A percentile compares a stretch with the other conserved stretches of the same genome.
Conservation (phyloP, 2,329 filamentous ascomycete species). For the Fusarium begoniae region DNA sequence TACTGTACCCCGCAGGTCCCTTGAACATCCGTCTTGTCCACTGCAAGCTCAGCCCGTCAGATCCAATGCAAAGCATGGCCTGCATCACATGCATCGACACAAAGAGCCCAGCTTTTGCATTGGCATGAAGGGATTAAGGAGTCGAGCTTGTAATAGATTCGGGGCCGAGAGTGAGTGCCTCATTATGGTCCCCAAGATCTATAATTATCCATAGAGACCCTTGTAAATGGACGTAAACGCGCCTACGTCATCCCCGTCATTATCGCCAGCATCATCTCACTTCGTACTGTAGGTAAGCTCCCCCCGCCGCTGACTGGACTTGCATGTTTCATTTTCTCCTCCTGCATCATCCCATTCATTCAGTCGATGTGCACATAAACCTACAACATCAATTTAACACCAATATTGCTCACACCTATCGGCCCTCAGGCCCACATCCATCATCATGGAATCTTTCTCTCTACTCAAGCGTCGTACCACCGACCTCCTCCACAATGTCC, state of each 20-base stretch:
- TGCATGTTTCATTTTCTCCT: conserved; percentile 6
- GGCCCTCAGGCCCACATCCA: conserved; percentile 21
- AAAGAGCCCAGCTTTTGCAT: not conserved
- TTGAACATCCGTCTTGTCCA: not conserved
- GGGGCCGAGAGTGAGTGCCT: not conserved
- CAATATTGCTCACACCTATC: not conserved
- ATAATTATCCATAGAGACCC: conserved; percentile 5
- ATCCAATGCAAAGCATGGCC: not conserved
- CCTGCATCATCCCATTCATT: conserved; percentile 23
- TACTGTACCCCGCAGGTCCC: conserved; percentile 28
- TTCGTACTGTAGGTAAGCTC: conserved; percentile 27
- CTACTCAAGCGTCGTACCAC: conserved; percentile 65
- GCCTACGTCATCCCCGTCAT: conserved; percentile 34
- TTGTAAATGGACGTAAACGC: conserved; percentile 18
- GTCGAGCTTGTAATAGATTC: not conserved
- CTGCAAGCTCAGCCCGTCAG: not conserved
- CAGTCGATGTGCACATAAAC: not conserved
- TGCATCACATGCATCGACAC: conserved; percentile 17
- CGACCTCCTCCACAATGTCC: conserved; percentile 61
- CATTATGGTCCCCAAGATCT: not conserved
- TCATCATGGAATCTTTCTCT: conserved; percentile 58
- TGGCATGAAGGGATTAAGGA: not conserved
- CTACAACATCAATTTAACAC: not conserved
- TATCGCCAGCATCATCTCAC: conserved; percentile 29
- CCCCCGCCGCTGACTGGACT: conserved; percentile 31